A percentile compares a stretch with the other conserved stretches of the same genome.
Evolutionary conservation across 139 green algal species (phyloP).

Genomic region (Volvox africanus): DNA sequence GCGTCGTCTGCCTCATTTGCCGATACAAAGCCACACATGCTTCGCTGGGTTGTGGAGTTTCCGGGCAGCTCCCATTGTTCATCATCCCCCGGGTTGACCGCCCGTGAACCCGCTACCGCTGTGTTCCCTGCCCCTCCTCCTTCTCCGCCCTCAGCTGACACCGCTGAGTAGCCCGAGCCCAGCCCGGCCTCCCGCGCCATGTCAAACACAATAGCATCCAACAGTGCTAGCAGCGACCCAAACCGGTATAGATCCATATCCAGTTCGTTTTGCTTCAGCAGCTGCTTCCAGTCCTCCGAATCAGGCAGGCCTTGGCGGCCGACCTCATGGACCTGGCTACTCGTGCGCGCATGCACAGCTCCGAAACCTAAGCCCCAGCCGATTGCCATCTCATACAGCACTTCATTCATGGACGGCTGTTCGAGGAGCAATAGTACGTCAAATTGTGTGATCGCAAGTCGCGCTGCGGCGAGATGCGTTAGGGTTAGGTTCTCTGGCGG

Average conservation of each 20-base stretch:
- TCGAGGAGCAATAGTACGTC: constrained; percentile 58
- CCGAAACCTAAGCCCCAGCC: constrained; percentile 41
- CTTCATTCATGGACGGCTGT: constrained; percentile 13
- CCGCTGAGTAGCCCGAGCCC: background rate
- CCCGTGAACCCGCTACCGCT: background rate
- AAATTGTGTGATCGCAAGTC: constrained; percentile 37
- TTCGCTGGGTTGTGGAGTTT: background rate
- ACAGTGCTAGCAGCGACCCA: constrained; percentile 15
- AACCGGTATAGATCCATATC: constrained; percentile 46
- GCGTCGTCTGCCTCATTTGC: background rate
- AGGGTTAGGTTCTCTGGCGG: background rate
- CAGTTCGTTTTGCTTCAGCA: constrained; percentile 15
- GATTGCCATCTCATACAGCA: constrained; percentile 42
- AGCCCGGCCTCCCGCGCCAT: constrained; percentile 23
- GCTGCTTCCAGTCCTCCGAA: background rate
- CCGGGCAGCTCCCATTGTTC: constrained; percentile 37
- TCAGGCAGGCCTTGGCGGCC: constrained; percentile 17
- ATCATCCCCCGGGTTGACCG: constrained; percentile 14
- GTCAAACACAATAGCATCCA: constrained; percentile 42
- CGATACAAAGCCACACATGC: constrained; percentile 13
- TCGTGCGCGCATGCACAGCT: constrained; percentile 24
- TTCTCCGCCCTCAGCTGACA: background rate
- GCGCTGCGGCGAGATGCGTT: constrained; percentile 7
- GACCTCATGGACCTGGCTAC: constrained; percentile 41
- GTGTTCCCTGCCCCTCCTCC: background rate